phyloP scores from a whole-genome alignment of 2,329 filamentous ascomycete genomes.

The Hypoxylon sp. region DNA sequence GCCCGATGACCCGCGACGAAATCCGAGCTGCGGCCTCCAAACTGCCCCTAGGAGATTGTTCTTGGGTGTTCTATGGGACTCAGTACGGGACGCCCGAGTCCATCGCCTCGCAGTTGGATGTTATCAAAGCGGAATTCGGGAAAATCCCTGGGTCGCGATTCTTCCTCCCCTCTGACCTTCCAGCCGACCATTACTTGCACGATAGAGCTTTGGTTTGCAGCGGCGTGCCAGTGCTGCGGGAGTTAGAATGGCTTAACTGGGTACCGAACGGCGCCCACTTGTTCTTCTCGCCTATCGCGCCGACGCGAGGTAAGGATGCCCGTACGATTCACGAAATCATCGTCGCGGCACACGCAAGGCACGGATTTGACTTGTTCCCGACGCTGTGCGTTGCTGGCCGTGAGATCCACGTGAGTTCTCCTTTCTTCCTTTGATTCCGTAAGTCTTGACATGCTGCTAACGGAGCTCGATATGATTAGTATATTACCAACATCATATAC shows the following conservation, averaged over 20 bases:
- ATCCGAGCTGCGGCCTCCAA: slow-evolving; percentile 51
- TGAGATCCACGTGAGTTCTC: slow-evolving; percentile 61
- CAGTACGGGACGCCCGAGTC: slow-evolving; percentile 53
- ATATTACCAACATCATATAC: slow-evolving; percentile 67
- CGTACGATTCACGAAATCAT: slow-evolving; percentile 58
- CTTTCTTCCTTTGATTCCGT: background rate
- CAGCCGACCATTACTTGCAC: slow-evolving; percentile 55
- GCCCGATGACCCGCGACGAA: slow-evolving; percentile 51
- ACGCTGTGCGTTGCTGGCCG: slow-evolving; percentile 64
- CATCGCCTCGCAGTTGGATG: slow-evolving; percentile 52
- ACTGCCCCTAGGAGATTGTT: slow-evolving; percentile 56
- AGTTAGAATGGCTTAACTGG: slow-evolving; percentile 62
- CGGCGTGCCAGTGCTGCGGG: slow-evolving; percentile 54
- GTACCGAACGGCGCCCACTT: slow-evolving; percentile 64
- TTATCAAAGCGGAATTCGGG: slow-evolving; percentile 59
- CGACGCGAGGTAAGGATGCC: slow-evolving; percentile 62
- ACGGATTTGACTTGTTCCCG: slow-evolving; percentile 64
- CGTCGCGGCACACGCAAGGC: slow-evolving; percentile 53
- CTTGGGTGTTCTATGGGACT: slow-evolving; percentile 65
- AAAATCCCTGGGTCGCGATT: slow-evolving; percentile 58
- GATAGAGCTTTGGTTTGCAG: slow-evolving; percentile 53
- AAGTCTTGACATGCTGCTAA: background rate
- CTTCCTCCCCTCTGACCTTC: slow-evolving; percentile 57
- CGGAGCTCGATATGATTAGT: background rate
- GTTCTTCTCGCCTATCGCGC: slow-evolving; percentile 66